phyloP scores from a whole-genome alignment of 495 filamentous ascomycete genomes.

The Annulohypoxylon maeteangense region DNA sequence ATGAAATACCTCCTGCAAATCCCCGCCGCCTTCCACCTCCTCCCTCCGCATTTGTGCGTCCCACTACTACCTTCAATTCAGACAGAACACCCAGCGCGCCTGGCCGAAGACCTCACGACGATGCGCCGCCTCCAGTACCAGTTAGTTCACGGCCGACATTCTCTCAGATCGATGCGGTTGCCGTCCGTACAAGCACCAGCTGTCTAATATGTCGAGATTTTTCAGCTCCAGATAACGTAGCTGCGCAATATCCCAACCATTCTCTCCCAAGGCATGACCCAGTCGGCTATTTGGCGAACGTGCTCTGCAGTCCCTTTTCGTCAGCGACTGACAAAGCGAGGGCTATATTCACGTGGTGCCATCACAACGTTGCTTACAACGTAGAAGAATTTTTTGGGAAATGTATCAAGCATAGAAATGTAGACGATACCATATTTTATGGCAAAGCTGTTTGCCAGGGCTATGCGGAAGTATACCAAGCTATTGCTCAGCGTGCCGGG shows the following conservation, averaged over 20 bases:
- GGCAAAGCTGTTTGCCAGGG: slow-evolving; percentile 92
- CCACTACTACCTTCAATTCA: slow-evolving; percentile 35
- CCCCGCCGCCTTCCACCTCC: slow-evolving; percentile 56
- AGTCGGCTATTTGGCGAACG: slow-evolving; percentile 74
- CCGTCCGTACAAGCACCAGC: slow-evolving; percentile 46
- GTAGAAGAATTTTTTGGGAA: slow-evolving; percentile 77
- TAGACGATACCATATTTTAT: slow-evolving; percentile 70
- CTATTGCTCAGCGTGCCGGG: slow-evolving; percentile 77
- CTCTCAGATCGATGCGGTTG: slow-evolving; percentile 54
- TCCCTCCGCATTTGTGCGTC: slow-evolving; percentile 45
- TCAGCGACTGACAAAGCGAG: slow-evolving; percentile 90
- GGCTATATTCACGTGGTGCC: slow-evolving; percentile 92
- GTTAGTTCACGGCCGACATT: slow-evolving; percentile 56
- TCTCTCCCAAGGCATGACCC: slow-evolving; percentile 71
- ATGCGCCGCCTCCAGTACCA: slow-evolving; percentile 59
- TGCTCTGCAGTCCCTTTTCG: slow-evolving; percentile 81
- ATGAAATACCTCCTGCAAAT: slow-evolving; percentile 36
- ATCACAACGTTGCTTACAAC: slow-evolving; percentile 93
- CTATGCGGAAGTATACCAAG: slow-evolving; percentile 84
- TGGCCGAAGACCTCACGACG: slow-evolving; percentile 27
- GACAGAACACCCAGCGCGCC: slow-evolving; percentile 13
- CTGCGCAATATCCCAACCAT: slow-evolving; percentile 77
- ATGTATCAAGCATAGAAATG: slow-evolving; percentile 70
- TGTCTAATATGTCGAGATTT: slow-evolving; percentile 92
- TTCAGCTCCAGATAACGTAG: slow-evolving; percentile 79